phyloP scores from a whole-genome alignment of 2,329 filamentous ascomycete species.

The Nemania abortiva region DNA sequence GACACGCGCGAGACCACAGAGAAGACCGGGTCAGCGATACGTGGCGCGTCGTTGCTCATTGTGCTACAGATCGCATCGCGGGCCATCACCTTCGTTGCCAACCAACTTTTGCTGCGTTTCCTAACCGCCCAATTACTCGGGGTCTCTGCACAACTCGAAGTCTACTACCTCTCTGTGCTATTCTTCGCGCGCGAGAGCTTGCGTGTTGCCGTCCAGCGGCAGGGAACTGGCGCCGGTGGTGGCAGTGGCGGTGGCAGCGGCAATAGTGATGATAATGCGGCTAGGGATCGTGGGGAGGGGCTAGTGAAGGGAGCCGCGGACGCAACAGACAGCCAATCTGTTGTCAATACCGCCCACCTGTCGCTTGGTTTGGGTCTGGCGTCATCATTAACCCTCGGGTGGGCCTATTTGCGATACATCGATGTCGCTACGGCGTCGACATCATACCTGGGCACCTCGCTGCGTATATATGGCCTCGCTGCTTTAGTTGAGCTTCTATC shows the following conservation, averaged over 20 bases:
- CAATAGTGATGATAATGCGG: background rate
- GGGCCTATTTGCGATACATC: constrained; percentile 72
- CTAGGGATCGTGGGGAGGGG: background rate
- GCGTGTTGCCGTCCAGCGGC: constrained; percentile 89
- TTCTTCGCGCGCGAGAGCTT: constrained; percentile 95
- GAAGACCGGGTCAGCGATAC: constrained; percentile 59
- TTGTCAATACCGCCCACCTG: constrained; percentile 90
- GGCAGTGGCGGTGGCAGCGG: background rate
- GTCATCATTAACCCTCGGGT: constrained; percentile 73
- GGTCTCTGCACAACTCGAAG: constrained; percentile 88
- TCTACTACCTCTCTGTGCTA: constrained; percentile 92
- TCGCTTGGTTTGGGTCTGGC: constrained; percentile 76
- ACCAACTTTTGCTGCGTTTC: constrained; percentile 89
- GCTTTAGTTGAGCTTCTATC: constrained; percentile 80
- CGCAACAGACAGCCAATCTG: constrained; percentile 71
- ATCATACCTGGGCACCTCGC: constrained; percentile 70
- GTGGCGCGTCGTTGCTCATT: constrained; percentile 87
- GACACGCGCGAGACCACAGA: constrained; percentile 4
- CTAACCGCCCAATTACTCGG: constrained; percentile 88
- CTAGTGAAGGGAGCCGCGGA: constrained; percentile 31
- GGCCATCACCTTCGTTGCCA: constrained; percentile 88
- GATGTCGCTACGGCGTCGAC: constrained; percentile 63
- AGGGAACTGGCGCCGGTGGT: constrained; percentile 54
- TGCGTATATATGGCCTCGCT: constrained; percentile 68
- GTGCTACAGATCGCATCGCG: constrained; percentile 89